Conservation (phyloP, 2,329 filamentous ascomycete genomes). For the Trichothecium roseum region DNA sequence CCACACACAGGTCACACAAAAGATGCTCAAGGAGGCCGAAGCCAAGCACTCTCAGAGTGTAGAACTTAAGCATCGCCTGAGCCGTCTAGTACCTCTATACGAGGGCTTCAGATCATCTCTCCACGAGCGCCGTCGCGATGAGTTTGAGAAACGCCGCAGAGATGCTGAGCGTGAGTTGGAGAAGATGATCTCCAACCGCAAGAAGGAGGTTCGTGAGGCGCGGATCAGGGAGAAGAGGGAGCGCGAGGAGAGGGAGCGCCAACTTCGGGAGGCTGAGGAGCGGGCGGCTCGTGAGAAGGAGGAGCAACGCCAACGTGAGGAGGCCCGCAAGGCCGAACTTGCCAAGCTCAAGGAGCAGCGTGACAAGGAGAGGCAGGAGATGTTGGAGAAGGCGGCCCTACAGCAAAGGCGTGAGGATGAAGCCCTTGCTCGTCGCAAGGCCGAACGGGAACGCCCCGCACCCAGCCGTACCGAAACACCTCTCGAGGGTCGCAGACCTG, state of each 20-base stretch:
- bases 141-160: slow-evolving; percentile 90
- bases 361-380: slow-evolving; percentile 58
- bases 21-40: slow-evolving; percentile 72
- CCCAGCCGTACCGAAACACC: slow-evolving; percentile 15
- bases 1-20: slow-evolving; percentile 68
- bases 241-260: slow-evolving; percentile 72
- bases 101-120: slow-evolving; percentile 74
- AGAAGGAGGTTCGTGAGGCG: slow-evolving; percentile 79
- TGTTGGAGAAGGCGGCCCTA: slow-evolving; percentile 50
- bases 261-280: slow-evolving; percentile 76
- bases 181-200: slow-evolving; percentile 76
- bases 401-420: slow-evolving; percentile 84
- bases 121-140: slow-evolving; percentile 78
- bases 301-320: slow-evolving; percentile 69
- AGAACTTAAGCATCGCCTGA: slow-evolving; percentile 85
- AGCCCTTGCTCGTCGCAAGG: slow-evolving; percentile 64
- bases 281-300: slow-evolving; percentile 71
- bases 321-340: slow-evolving; percentile 65
- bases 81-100: slow-evolving; percentile 73
- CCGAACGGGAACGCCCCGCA: slow-evolving; percentile 44
- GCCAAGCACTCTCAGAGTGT: slow-evolving; percentile 86
- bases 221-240: slow-evolving; percentile 75
- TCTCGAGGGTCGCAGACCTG: slow-evolving; percentile 19
- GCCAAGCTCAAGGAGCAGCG: slow-evolving; percentile 56
- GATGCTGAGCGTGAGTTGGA: slow-evolving; percentile 89